Percentiles rank a stretch among this genome's conserved stretches.
Conservation (phyloP, 805 yeast genomes). For the Saccharomycopsis sp. region DNA sequence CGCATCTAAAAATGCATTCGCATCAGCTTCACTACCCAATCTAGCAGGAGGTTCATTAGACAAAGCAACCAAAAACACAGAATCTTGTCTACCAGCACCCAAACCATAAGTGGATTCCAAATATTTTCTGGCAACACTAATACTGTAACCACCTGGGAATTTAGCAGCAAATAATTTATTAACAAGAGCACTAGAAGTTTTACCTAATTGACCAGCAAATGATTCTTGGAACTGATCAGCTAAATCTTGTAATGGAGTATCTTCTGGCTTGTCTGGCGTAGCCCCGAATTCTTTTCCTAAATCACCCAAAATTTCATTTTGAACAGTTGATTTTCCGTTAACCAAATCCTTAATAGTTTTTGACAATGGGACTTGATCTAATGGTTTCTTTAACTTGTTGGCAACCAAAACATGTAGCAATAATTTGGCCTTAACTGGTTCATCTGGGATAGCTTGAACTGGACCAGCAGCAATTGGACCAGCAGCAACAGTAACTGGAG, state of each 20-base stretch:
- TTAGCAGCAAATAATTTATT: slow-evolving; percentile 91
- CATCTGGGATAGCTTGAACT: slow-evolving; percentile 79
- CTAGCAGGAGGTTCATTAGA: slow-evolving; percentile 89
- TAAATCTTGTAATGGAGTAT: slow-evolving; percentile 90
- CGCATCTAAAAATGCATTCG: slow-evolving; percentile 80
- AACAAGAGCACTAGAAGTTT: slow-evolving; percentile 81
- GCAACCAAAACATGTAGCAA: slow-evolving; percentile 87
- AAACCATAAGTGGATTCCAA: slow-evolving; percentile 90
- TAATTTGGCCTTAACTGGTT: slow-evolving; percentile 78
- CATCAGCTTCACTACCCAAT: slow-evolving; percentile 80
- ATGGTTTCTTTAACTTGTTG: slow-evolving; percentile 86
- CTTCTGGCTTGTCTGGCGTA: slow-evolving; percentile 99
- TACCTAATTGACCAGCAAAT: slow-evolving; percentile 84
- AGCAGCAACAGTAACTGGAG: slow-evolving; percentile 53
- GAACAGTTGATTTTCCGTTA: slow-evolving; percentile 97
- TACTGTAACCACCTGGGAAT: slow-evolving; percentile 99
- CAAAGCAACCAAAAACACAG: slow-evolving; percentile 74
- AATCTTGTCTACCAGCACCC: slow-evolving; percentile 90
- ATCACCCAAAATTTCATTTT: slow-evolving; percentile 97
- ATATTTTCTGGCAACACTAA: slow-evolving; percentile 87
- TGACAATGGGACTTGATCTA: slow-evolving; percentile 77
- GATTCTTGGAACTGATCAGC: slow-evolving; percentile 94
- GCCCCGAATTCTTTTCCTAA: slow-evolving; percentile 97
- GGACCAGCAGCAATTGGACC: slow-evolving; percentile 65
- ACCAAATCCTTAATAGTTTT: slow-evolving; percentile 96